Evolutionary conservation across 352 stramenopile species (phyloP).

Genomic region (Phytopythium aichiense): DNA sequence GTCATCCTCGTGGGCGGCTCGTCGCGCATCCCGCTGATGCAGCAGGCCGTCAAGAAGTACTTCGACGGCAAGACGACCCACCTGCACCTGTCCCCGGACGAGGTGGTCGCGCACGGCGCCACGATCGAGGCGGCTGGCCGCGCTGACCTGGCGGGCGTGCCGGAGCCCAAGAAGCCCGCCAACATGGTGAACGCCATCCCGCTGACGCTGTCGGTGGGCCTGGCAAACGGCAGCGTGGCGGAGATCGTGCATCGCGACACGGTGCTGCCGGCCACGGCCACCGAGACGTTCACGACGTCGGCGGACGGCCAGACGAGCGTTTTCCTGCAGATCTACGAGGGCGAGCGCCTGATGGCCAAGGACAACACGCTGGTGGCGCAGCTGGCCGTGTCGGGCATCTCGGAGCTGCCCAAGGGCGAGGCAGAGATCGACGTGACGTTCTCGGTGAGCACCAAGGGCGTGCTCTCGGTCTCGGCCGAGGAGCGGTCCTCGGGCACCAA

Average conservation of each 20-base stretch:
- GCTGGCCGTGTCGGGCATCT: constrained; percentile 89
- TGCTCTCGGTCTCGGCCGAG: constrained; percentile 93
- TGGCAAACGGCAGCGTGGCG: constrained; percentile 90
- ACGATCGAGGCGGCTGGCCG: constrained; percentile 78
- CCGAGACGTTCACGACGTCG: constrained; percentile 88
- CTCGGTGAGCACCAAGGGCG: constrained; percentile 90
- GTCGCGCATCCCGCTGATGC: constrained; percentile 96
- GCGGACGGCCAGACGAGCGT: constrained; percentile 90
- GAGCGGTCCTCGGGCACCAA: constrained; percentile 71
- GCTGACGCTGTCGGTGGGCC: constrained; percentile 89
- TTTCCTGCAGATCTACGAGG: constrained; percentile 93
- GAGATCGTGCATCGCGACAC: constrained; percentile 91
- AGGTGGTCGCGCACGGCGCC: constrained; percentile 89
- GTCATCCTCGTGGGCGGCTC: constrained; percentile 96
- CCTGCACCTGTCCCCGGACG: constrained; percentile 86
- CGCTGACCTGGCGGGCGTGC: constrained; percentile 61
- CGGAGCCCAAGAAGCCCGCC: constrained; percentile 52
- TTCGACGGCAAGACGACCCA: constrained; percentile 83
- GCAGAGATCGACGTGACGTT: constrained; percentile 93
- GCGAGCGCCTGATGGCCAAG: constrained; percentile 96
- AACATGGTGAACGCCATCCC: constrained; percentile 92
- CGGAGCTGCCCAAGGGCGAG: constrained; percentile 85
- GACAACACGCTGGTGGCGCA: constrained; percentile 94
- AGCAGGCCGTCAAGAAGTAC: constrained; percentile 75
- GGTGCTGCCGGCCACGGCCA: constrained; percentile 79